phyloP scores from a whole-genome alignment of 73 alveolate genomes.

The Symbiodinium natans region DNA sequence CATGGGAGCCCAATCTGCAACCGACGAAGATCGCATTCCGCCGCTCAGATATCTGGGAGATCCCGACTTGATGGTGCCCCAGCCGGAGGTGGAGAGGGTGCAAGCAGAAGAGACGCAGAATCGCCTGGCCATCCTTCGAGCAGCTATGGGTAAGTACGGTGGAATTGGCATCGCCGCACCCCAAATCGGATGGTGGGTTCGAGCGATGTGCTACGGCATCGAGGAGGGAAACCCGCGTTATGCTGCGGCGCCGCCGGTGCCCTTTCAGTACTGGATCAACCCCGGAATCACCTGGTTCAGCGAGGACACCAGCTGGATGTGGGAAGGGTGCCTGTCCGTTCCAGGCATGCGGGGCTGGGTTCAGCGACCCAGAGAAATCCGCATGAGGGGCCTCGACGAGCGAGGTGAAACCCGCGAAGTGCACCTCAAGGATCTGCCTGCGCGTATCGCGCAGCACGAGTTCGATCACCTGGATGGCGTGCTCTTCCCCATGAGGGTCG shows the following conservation, averaged over 20 bases:
- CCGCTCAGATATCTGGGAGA: constrained; percentile 38
- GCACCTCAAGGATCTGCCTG: constrained; percentile 28
- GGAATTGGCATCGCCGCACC: constrained; percentile 81
- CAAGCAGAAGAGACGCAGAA: not conserved
- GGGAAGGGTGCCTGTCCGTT: constrained; percentile 81
- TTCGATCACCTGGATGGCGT: constrained; percentile 67
- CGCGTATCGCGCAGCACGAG: constrained; percentile 82
- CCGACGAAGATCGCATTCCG: no score
- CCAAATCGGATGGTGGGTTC: constrained; percentile 83
- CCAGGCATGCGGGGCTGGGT: constrained; percentile 89
- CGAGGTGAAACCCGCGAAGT: constrained; percentile 28
- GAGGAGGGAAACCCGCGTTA: constrained; percentile 47
- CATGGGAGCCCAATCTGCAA: no score
- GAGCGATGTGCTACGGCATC: constrained; percentile 69
- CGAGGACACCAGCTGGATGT: constrained; percentile 47
- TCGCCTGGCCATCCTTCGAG: constrained; percentile 25
- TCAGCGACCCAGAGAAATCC: constrained; percentile 14
- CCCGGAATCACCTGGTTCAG: constrained; percentile 57
- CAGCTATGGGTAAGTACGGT: constrained; percentile 35
- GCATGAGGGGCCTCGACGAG: constrained; percentile 57
- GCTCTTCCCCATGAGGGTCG: constrained; percentile 32
- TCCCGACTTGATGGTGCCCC: constrained; percentile 59
- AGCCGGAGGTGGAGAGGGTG: constrained; percentile 48
- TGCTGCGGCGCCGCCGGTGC: constrained; percentile 59
- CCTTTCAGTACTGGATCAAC: constrained; percentile 70